phyloP scores from a whole-genome alignment of 257 asterid genomes.

The Primulina eburnea region DNA sequence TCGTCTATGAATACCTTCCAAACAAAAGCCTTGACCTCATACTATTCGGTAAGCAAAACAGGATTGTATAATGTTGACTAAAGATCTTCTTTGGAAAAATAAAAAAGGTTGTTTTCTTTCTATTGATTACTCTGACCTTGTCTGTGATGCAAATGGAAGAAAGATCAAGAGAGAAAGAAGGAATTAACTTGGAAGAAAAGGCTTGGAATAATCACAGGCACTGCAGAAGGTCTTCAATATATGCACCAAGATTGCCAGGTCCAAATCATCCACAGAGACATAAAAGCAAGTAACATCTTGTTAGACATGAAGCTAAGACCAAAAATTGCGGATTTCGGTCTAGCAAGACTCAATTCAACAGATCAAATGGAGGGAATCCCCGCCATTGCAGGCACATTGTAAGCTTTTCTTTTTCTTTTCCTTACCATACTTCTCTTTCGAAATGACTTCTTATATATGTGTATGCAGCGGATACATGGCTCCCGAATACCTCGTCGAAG shows the following conservation, averaged over 20 bases:
- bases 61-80: not conserved
- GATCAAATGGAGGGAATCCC: conserved; percentile 89
- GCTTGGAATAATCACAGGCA: conserved; percentile 57
- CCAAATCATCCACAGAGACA: conserved; percentile 82
- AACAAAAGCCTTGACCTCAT: conserved; percentile 65
- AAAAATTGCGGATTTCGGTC: conserved; percentile 88
- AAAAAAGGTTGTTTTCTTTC: not conserved
- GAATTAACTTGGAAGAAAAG: conserved; percentile 74
- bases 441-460: not conserved
- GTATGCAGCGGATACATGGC: conserved; percentile 90
- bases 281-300: conserved; percentile 81
- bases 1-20: conserved; percentile 77
- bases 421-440: not conserved
- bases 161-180: conserved; percentile 44
- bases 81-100: not conserved
- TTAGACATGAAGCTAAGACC: conserved; percentile 65
- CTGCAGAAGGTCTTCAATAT: conserved; percentile 79
- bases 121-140: not conserved
- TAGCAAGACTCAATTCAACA: conserved; percentile 69
- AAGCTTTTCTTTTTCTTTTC: conserved; percentile 24
- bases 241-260: conserved; percentile 58
- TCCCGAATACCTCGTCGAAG: conserved; percentile 85
- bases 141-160: conserved; percentile 19
- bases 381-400: conserved; percentile 95
- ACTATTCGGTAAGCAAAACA: not conserved